A percentile compares a stretch with the other conserved stretches of the same genome.
Conservation (phyloP, 805 yeast genomes). For the Saccharomycopsis sp. region DNA sequence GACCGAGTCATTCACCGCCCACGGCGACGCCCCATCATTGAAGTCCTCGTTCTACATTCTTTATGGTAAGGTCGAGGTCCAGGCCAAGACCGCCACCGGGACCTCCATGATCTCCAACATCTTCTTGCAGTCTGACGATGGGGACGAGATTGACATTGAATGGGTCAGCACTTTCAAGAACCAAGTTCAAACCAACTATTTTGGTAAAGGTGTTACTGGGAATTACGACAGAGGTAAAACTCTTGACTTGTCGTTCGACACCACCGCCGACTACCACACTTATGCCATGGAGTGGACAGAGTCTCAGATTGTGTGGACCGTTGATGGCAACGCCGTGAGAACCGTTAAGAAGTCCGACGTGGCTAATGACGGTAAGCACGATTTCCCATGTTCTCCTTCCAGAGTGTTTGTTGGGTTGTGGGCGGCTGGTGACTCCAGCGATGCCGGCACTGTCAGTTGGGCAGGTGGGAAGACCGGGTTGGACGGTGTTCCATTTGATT, state of each 20-base stretch:
- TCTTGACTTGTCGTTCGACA: constrained; percentile 46
- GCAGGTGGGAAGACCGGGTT: constrained; percentile 72
- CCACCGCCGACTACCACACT: constrained; percentile 59
- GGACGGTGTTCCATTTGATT: constrained; percentile 56
- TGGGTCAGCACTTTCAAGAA: constrained; percentile 74
- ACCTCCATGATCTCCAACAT: constrained; percentile 59
- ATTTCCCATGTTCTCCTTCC: constrained; percentile 90
- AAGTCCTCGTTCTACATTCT: constrained; percentile 57
- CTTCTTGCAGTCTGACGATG: constrained; percentile 63
- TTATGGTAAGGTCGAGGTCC: constrained; percentile 62
- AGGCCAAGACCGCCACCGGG: constrained; percentile 50
- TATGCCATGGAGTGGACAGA: constrained; percentile 82
- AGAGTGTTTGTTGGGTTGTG: constrained; percentile 56
- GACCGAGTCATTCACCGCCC: constrained; percentile 36
- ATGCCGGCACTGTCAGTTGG: constrained; percentile 70
- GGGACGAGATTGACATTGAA: constrained; percentile 86
- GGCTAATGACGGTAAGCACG: constrained; percentile 42
- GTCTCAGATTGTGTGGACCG: constrained; percentile 54
- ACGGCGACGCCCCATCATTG: constrained; percentile 55
- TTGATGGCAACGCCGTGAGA: constrained; percentile 66
- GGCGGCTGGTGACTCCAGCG: constrained; percentile 74
- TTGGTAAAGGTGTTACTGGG: constrained; percentile 70
- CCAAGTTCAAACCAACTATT: constrained; percentile 71
- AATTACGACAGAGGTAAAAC: constrained; percentile 66
- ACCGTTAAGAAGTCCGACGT: constrained; percentile 31